Conservation (phyloP, 2,329 filamentous ascomycete species). For the Pseudogymnoascus sp. region DNA sequence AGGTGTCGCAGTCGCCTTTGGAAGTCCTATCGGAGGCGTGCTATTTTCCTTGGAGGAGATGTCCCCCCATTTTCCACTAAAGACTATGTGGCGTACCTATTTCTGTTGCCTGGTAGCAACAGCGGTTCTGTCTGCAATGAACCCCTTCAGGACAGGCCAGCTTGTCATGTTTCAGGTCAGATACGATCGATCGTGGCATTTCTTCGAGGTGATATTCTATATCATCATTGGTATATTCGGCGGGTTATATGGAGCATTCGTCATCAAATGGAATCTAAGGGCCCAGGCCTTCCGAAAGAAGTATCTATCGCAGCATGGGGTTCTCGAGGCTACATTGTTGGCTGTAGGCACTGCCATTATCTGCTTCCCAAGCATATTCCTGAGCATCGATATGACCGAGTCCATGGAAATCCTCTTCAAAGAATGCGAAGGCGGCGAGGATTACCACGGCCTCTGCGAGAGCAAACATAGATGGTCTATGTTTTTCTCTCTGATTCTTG, state of each 20-base stretch:
- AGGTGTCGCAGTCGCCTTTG: constrained; percentile 92
- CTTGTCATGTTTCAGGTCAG: constrained; percentile 98
- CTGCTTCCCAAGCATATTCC: constrained; percentile 94
- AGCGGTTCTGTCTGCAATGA: constrained; percentile 87
- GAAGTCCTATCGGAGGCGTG: constrained; percentile 93
- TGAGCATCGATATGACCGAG: constrained; percentile 97
- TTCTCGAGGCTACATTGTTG: constrained; percentile 77
- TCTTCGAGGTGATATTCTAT: constrained; percentile 92
- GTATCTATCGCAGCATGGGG: constrained; percentile 74
- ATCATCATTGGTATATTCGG: constrained; percentile 86
- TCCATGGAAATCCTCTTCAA: constrained; percentile 97
- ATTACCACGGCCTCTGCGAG: constrained; percentile 87
- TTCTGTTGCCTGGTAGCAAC: constrained; percentile 96
- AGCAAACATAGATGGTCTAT: constrained; percentile 66
- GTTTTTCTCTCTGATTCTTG: constrained; percentile 66
- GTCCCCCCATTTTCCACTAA: constrained; percentile 91
- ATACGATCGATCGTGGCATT: constrained; percentile 96
- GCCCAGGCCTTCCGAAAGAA: constrained; percentile 90
- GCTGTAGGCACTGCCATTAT: constrained; percentile 78
- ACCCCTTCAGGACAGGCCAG: constrained; percentile 92
- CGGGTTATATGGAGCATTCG: constrained; percentile 88
- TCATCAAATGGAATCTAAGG: constrained; percentile 95
- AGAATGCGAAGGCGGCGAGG: constrained; percentile 82
- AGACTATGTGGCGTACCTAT: constrained; percentile 96
- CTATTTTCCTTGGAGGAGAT: constrained; percentile 97